phyloP scores from a whole-genome alignment of 1,139 yeast species.

The Yamadazyma aaseri region DNA sequence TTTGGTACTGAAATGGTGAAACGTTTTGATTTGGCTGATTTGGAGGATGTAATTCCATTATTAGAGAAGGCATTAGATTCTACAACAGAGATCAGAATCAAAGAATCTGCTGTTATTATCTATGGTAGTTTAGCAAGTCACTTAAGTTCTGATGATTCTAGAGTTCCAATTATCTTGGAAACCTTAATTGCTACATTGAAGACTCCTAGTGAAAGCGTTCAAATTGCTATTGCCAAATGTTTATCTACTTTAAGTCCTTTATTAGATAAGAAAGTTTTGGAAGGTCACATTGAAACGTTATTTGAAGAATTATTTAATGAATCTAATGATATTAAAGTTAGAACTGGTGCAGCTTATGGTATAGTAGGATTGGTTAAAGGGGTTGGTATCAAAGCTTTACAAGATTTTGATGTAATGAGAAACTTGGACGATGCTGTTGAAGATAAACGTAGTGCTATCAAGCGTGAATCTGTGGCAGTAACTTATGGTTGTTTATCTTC shows the following conservation, averaged over 20 bases:
- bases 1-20: conserved; percentile 80
- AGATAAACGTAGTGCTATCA: conserved; percentile 70
- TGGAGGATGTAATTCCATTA: conserved; percentile 72
- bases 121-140: conserved; percentile 90
- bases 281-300: conserved; percentile 54
- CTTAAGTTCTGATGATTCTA: conserved; percentile 58
- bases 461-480: conserved; percentile 86
- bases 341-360: conserved; percentile 97
- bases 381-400: conserved; percentile 73
- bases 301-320: conserved; percentile 53
- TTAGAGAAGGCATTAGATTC: conserved; percentile 63
- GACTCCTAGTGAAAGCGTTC: conserved; percentile 88
- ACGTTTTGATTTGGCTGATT: conserved; percentile 58
- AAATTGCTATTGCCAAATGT: conserved; percentile 81
- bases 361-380: conserved; percentile 92
- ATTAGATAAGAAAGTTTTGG: conserved; percentile 45
- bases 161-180: conserved; percentile 65
- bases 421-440: conserved; percentile 82
- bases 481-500: conserved; percentile 83
- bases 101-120: conserved; percentile 78
- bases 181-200: conserved; percentile 72
- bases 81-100: conserved; percentile 59
- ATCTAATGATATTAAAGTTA: conserved; percentile 48
- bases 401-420: conserved; percentile 75
- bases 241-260: conserved; percentile 76